These are phyloP conservation scores for Bruguiera sexangula DNA, from an alignment of 345 rosid species.

Conservation along the genomic window DNA sequence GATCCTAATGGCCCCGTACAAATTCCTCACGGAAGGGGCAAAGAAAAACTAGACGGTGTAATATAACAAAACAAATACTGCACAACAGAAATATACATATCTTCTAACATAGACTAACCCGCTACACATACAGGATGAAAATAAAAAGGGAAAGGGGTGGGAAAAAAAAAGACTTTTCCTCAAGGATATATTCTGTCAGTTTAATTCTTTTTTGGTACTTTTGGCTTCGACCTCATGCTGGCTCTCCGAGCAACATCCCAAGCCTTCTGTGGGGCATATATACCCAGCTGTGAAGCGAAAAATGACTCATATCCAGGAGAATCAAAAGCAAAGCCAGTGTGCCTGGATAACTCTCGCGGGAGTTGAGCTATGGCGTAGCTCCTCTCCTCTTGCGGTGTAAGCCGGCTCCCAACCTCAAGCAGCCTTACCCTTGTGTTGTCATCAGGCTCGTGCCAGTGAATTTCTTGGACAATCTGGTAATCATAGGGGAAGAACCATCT, in stretches of 20 bases:
- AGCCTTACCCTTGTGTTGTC: constrained; percentile 38
- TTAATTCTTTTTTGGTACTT: constrained; percentile 35
- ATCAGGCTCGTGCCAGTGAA: constrained; percentile 65
- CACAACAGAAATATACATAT: background rate
- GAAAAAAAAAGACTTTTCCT: background rate
- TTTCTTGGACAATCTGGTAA: constrained; percentile 93
- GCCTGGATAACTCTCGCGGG: constrained; percentile 81
- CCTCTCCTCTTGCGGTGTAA: constrained; percentile 73
- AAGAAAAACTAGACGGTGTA: background rate
- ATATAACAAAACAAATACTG: background rate
- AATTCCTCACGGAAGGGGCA: background rate
- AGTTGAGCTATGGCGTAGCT: constrained; percentile 80
- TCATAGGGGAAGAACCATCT: constrained; percentile 97
- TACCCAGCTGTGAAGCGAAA: constrained; percentile 84
- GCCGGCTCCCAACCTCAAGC: constrained; percentile 53
- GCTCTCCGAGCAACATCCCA: constrained; percentile 99
- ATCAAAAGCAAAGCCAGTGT: constrained; percentile 95
- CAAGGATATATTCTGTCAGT: background rate
- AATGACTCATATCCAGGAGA: constrained; percentile 98
- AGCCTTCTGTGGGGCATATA: constrained; percentile 87
- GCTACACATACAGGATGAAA: background rate
- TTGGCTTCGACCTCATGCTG: constrained; percentile 62
- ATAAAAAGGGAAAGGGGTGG: no score
- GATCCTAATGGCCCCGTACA: background rate
- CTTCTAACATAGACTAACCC: background rate